These are phyloP conservation scores for Diaporthe helianthi DNA, from an alignment of 2,329 filamentous ascomycete genomes.

Conservation along the genomic window DNA sequence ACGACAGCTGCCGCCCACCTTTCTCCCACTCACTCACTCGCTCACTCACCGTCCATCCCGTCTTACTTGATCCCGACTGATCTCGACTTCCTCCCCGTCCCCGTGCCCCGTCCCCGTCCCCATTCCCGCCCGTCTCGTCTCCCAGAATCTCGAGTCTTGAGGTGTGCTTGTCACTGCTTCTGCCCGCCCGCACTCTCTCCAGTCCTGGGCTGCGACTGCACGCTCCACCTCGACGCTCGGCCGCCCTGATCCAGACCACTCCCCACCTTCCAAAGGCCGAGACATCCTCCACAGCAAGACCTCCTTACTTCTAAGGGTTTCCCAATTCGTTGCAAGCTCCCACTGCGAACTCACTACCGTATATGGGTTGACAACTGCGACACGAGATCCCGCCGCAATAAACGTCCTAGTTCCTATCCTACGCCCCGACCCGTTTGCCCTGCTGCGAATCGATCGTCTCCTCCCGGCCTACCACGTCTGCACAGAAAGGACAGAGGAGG, in stretches of 20 bases:
- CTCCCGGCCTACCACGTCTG: not conserved
- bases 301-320: slow-evolving; percentile 11
- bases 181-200: not conserved
- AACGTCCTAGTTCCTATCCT: not conserved
- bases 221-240: slow-evolving; percentile 18
- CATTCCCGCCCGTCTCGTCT: slow-evolving; percentile 1
- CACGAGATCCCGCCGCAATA: slow-evolving; percentile 8
- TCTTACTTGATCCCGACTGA: slow-evolving; percentile 18
- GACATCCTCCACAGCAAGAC: slow-evolving; percentile 23
- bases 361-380: not conserved
- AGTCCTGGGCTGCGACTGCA: slow-evolving; percentile 11
- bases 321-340: not conserved
- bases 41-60: slow-evolving; percentile 9
- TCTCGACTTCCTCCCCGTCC: slow-evolving; percentile 17
- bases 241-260: slow-evolving; percentile 9
- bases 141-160: slow-evolving; percentile 12
- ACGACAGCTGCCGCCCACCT: slow-evolving; percentile 16
- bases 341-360: not conserved
- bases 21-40: not conserved
- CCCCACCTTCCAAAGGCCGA: slow-evolving; percentile 7
- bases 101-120: too few relatives aligned
- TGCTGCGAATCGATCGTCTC: not conserved
- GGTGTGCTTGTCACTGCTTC: not conserved
- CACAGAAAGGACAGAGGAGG: not conserved
- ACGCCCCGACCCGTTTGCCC: not conserved